These are phyloP conservation scores for Talaromyces sp. DNA, from an alignment of 2,329 filamentous ascomycete genomes.

Conservation along the genomic window DNA sequence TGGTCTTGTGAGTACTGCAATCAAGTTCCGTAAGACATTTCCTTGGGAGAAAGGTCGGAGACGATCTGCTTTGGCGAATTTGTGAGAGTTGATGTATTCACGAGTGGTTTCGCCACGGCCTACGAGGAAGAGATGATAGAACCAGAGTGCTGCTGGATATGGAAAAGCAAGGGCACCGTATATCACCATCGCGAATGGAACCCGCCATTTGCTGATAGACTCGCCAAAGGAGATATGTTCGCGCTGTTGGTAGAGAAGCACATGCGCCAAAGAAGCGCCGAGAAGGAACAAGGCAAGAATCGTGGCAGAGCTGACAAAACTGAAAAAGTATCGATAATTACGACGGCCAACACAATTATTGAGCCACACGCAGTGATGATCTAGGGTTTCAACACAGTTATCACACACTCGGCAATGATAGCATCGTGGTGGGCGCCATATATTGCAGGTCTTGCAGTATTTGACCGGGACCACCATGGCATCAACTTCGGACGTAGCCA, in stretches of 20 bases:
- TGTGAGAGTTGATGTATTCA: constrained; percentile 94
- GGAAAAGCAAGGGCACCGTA: constrained; percentile 72
- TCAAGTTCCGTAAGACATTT: constrained; percentile 72
- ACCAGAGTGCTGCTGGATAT: constrained; percentile 80
- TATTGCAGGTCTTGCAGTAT: constrained; percentile 95
- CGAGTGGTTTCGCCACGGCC: constrained; percentile 89
- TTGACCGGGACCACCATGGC: constrained; percentile 98
- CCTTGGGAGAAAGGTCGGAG: constrained; percentile 87
- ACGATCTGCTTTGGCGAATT: constrained; percentile 87
- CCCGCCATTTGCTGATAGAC: constrained; percentile 68
- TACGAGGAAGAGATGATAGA: constrained; percentile 90
- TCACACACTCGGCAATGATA: constrained; percentile 97
- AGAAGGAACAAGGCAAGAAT: constrained; percentile 74
- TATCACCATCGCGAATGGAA: constrained; percentile 85
- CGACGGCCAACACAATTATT: constrained; percentile 97
- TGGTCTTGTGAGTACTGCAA: constrained; percentile 77
- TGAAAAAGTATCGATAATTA: constrained; percentile 97
- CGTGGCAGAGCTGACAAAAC: constrained; percentile 79
- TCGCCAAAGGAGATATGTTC: constrained; percentile 65
- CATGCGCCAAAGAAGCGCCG: constrained; percentile 74
- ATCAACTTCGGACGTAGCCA: constrained; percentile 68
- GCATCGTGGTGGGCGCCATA: constrained; percentile 92
- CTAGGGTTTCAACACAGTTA: constrained; percentile 94
- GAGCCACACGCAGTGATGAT: constrained; percentile 98
- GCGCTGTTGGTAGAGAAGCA: constrained; percentile 67